phyloP scores from a whole-genome alignment of 805 yeast genomes.

The Metschnikowia lochheadii region DNA sequence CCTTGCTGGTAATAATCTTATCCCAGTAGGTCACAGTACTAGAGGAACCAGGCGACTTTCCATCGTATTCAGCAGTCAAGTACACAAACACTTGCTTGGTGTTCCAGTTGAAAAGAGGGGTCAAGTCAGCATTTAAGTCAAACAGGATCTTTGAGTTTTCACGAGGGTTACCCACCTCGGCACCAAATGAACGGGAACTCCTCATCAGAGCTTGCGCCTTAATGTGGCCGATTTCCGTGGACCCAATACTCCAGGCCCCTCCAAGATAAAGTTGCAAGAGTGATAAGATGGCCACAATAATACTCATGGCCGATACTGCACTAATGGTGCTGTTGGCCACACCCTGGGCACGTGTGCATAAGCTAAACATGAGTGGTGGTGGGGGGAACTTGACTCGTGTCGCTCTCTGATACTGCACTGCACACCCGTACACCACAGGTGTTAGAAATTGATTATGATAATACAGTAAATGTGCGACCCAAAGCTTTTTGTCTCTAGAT shows the following conservation, averaged over 20 bases:
- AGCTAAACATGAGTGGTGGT: slow-evolving; percentile 28
- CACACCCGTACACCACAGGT: too few species aligned
- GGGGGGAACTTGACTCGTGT: neutral
- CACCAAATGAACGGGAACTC: slow-evolving; percentile 63
- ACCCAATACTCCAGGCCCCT: slow-evolving; percentile 42
- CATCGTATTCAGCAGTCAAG: slow-evolving; percentile 77
- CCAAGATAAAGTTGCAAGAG: slow-evolving; percentile 44
- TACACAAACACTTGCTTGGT: slow-evolving; percentile 95
- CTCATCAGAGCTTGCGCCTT: slow-evolving; percentile 42
- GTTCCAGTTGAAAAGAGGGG: slow-evolving; percentile 90
- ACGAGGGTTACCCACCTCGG: slow-evolving; percentile 60
- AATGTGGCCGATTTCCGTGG: slow-evolving; percentile 35
- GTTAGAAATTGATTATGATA: too few species aligned
- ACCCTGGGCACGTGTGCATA: slow-evolving; percentile 40
- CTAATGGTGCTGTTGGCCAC: slow-evolving; percentile 54
- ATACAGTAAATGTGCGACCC: too few species aligned
- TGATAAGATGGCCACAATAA: slow-evolving; percentile 45
- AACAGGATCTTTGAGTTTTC: slow-evolving; percentile 72
- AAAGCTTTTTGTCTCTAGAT: too few species aligned
- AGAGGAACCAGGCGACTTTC: slow-evolving; percentile 39
- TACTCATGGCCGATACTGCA: slow-evolving; percentile 44
- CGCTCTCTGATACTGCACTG: neutral
- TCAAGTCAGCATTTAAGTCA: slow-evolving; percentile 69
- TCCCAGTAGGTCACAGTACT: slow-evolving; percentile 91
- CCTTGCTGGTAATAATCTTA: slow-evolving; percentile 57